Conservation (phyloP, 805 yeast genomes). For the Nadsonia fulvescens region DNA sequence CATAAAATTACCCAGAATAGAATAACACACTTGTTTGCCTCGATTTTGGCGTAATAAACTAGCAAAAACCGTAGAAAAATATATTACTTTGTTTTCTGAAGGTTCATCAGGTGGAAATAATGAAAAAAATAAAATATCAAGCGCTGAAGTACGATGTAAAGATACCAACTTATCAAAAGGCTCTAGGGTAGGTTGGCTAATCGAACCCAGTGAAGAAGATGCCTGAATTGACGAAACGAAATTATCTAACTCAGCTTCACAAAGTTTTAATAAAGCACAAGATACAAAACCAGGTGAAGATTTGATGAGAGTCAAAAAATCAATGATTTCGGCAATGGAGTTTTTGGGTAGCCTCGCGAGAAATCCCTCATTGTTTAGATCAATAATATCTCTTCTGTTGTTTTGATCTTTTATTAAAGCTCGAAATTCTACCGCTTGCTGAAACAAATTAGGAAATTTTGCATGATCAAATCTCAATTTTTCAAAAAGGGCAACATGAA, state of each 20-base stretch:
- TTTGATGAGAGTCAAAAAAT: constrained; percentile 17
- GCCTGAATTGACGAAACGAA: constrained; percentile 8
- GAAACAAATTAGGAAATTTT: constrained; percentile 9
- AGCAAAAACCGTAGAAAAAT: constrained; percentile 14
- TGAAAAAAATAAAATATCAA: constrained; percentile 17
- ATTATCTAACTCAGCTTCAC: constrained; percentile 8
- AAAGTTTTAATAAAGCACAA: constrained; percentile 13
- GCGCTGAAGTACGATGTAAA: constrained; percentile 12
- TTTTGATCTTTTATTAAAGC: constrained; percentile 7
- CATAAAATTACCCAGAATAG: constrained; percentile 10
- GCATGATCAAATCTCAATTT: constrained; percentile 8
- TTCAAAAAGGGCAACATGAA: constrained; percentile 6
- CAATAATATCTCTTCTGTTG: constrained; percentile 1
- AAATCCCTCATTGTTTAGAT: constrained; percentile 1
- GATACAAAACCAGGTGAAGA: constrained; percentile 20
- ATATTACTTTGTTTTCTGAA: constrained; percentile 10
- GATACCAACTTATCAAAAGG: constrained; percentile 11
- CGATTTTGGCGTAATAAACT: constrained; percentile 9
- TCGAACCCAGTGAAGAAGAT: background rate
- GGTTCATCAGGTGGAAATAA: constrained; percentile 14
- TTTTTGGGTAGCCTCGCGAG: constrained; percentile 9
- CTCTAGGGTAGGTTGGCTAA: constrained; percentile 7
- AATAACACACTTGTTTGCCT: constrained; percentile 9
- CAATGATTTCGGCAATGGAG: constrained; percentile 17
- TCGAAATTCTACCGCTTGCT: constrained; percentile 9